Conservation (phyloP, 805 yeast genomes). For the Nakazawaea siamensis region DNA sequence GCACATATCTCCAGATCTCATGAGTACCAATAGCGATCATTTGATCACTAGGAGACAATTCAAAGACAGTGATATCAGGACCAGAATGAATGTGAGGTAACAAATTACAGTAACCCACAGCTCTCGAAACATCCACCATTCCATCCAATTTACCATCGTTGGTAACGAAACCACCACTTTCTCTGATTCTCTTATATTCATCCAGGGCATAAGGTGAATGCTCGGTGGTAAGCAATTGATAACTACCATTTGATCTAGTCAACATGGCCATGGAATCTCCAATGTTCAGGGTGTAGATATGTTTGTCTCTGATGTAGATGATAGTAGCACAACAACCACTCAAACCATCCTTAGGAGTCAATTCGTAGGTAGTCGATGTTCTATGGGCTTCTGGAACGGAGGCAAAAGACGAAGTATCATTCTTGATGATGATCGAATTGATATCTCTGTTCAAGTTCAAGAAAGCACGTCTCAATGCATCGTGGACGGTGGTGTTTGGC, state of each 20-base stretch:
- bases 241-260: constrained; percentile 76
- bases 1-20: constrained; percentile 78
- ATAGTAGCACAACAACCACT: constrained; percentile 86
- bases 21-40: constrained; percentile 77
- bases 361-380: constrained; percentile 41
- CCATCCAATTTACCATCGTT: constrained; percentile 84
- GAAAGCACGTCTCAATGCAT: constrained; percentile 79
- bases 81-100: constrained; percentile 86
- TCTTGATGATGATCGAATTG: constrained; percentile 47
- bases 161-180: constrained; percentile 85
- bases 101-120: constrained; percentile 82
- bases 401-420: constrained; percentile 30
- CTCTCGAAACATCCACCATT: constrained; percentile 73
- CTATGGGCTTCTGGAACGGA: constrained; percentile 41
- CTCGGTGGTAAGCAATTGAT: constrained; percentile 57
- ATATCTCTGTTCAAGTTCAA: constrained; percentile 74
- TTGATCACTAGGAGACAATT: constrained; percentile 66
- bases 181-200: constrained; percentile 81
- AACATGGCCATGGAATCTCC: constrained; percentile 86
- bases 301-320: constrained; percentile 64
- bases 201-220: constrained; percentile 77
- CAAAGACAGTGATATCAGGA: constrained; percentile 63
- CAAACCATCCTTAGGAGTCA: constrained; percentile 55
- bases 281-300: constrained; percentile 72
- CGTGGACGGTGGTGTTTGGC: constrained; percentile 43